Evolutionary conservation across 768 basidiomycete genomes (phyloP).

Genomic region (Auricularia cornea): DNA sequence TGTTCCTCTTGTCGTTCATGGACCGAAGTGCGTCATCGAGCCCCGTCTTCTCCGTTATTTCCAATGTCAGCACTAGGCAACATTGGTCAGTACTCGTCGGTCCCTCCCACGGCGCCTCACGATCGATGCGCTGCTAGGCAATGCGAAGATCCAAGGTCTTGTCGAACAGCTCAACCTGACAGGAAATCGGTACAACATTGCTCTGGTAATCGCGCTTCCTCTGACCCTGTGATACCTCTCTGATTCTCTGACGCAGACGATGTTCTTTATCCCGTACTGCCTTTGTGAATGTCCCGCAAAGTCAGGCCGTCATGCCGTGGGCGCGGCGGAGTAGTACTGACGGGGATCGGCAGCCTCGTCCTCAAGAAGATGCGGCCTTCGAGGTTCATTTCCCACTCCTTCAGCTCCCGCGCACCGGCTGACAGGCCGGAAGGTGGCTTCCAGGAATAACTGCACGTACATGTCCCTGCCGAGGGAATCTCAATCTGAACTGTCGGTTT

Average conservation of each 20-base stretch:
- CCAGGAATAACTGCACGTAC: slow-evolving; percentile 51
- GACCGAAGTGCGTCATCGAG: slow-evolving; percentile 41
- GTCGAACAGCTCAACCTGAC: slow-evolving; percentile 44
- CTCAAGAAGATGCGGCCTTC: slow-evolving; percentile 60
- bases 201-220: slow-evolving; percentile 41
- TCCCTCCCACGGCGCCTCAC: too few species aligned
- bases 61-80: slow-evolving; percentile 37
- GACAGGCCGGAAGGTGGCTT: slow-evolving; percentile 39
- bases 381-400: slow-evolving; percentile 26
- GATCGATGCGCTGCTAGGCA: too few species aligned
- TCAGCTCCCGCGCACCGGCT: slow-evolving; percentile 4
- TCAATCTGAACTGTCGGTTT: background rate
- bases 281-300: slow-evolving; percentile 62
- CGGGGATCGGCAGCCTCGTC: slow-evolving; percentile 37
- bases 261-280: slow-evolving; percentile 52
- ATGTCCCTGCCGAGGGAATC: background rate
- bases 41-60: background rate
- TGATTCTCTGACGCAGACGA: slow-evolving; percentile 42
- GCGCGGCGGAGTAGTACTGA: too few species aligned
- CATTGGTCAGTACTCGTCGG: too few species aligned
- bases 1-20: slow-evolving; percentile 25
- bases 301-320: too few species aligned
- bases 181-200: slow-evolving; percentile 57
- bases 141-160: slow-evolving; percentile 61
- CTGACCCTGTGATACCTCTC: too few species aligned